These are phyloP conservation scores for Dryadomyces quercivorus DNA, from an alignment of 2,329 filamentous ascomycete species.

Conservation along the genomic window DNA sequence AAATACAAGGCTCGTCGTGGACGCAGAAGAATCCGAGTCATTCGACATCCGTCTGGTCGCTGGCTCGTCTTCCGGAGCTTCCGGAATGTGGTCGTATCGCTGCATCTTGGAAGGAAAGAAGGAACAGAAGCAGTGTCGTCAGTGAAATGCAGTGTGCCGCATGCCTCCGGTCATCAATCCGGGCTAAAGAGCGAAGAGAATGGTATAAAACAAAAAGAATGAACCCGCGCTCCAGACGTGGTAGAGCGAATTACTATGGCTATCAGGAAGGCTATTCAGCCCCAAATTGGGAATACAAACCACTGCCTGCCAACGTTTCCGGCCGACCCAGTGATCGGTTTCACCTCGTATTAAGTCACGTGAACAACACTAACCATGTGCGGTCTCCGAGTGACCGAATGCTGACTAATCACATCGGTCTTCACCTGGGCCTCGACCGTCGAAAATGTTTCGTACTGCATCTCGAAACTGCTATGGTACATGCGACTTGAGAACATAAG, in stretches of 20 bases:
- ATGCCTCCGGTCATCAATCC: background rate
- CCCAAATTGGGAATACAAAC: slow-evolving; percentile 7
- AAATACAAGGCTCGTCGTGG: slow-evolving; percentile 72
- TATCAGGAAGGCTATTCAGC: slow-evolving; percentile 8
- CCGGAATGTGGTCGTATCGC: background rate
- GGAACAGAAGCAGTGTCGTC: background rate
- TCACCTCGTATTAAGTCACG: background rate
- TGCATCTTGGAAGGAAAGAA: background rate
- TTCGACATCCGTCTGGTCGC: slow-evolving; percentile 26
- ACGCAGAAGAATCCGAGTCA: slow-evolving; percentile 62
- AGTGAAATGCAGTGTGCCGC: background rate
- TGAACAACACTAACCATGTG: background rate
- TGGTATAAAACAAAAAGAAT: background rate
- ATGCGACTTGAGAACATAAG: slow-evolving; percentile 1
- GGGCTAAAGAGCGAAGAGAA: background rate
- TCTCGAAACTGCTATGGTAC: slow-evolving; percentile 7
- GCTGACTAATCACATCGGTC: background rate
- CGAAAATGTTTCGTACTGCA: too few species aligned
- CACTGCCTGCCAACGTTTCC: background rate
- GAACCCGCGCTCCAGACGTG: background rate
- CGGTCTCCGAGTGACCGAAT: too few species aligned
- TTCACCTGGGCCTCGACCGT: too few species aligned
- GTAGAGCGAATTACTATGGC: too few species aligned
- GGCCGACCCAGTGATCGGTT: background rate
- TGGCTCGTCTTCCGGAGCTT: background rate